A percentile compares a stretch with the other conserved stretches of the same genome.
These are phyloP conservation scores for Suhomyces prunicola DNA, from an alignment of 805 yeast genomes.

Conservation along the genomic window DNA sequence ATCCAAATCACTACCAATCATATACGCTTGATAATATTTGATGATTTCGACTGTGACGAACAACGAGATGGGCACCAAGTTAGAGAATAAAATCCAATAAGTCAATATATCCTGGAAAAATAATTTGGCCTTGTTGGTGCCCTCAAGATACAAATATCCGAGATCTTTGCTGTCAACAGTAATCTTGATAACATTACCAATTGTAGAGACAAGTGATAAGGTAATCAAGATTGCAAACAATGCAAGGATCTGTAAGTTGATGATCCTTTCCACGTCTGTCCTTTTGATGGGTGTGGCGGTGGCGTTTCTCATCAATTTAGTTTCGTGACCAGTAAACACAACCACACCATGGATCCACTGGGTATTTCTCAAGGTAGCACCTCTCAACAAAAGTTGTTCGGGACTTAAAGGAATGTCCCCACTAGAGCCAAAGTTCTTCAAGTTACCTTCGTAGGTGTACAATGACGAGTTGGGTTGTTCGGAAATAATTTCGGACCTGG, in stretches of 20 bases:
- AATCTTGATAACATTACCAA: constrained; percentile 81
- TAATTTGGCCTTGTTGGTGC: constrained; percentile 61
- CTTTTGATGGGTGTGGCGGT: constrained; percentile 97
- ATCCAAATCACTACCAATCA: constrained; percentile 93
- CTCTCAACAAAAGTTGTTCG: constrained; percentile 87
- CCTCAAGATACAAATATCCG: constrained; percentile 64
- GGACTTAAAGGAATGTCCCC: constrained; percentile 69
- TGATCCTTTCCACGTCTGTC: constrained; percentile 94
- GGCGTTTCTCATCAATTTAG: constrained; percentile 96
- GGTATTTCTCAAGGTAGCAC: constrained; percentile 93
- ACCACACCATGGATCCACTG: constrained; percentile 94
- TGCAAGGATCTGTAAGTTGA: constrained; percentile 87
- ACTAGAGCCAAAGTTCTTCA: constrained; percentile 53
- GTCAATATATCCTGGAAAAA: constrained; percentile 88
- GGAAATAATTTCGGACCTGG: constrained; percentile 50
- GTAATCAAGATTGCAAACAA: constrained; percentile 76
- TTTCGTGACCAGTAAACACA: constrained; percentile 96
- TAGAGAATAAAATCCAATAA: constrained; percentile 94
- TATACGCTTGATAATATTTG: constrained; percentile 90
- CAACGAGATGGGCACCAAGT: constrained; percentile 94
- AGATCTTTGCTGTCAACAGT: constrained; percentile 50
- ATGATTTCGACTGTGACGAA: constrained; percentile 96
- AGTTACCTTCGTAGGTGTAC: constrained; percentile 92
- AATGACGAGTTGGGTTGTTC: constrained; percentile 94
- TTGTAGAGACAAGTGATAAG: constrained; percentile 73